Evolutionary conservation across 2,329 filamentous ascomycete species (phyloP), one percentile per base, ranked within the genome.

Genomic region (Stachybotrys chlorohalonatus): DNA sequence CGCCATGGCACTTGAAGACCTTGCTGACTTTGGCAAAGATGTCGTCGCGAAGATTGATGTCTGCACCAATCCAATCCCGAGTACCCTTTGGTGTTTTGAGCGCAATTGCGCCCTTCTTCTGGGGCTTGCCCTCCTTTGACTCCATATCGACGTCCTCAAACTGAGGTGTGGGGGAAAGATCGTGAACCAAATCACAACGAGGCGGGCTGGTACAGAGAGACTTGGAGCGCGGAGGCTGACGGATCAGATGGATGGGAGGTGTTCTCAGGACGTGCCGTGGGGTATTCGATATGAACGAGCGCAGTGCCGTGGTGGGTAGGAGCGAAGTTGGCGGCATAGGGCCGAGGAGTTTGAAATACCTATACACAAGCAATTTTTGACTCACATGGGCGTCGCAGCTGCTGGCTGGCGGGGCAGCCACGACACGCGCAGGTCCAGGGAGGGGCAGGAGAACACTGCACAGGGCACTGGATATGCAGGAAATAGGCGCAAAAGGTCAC

Each of bases 51-150:
- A 93, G 84, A 66, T 90, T 81, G 78, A 91, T 88, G 68, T 91
- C 86, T 71, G 81, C 81, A 62, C 86, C 87, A 66, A 84, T 80
- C 87, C 86, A 62, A 66, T 49, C 47, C 46, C 24, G 16, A 49
- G 90, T 95, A 62, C 91, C 90, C 80, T 95, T 95, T 58, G 90
- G 89, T 66, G 87, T 89, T 79, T 95, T 95, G 68, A 95, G 80
- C 72, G 62, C 63, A 49, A 65, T 52, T 24, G 50, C 32, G 36
- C 32, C 50, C 50, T 52, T 52, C 50, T 52, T 52, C 31, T 31
- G 31, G 32, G 50, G 32, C 45, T 91, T 80, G 51, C 90, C 91
- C 55, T 95, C 88, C 75, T 47, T 47, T 9, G 46, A 47, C 8
- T n/a, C 46, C 46, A 47, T 47, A 2, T 47, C 46, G 46, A 3